These are phyloP conservation scores for Didymella segeticola DNA, from an alignment of 2,329 filamentous ascomycete genomes.

Conservation along the genomic window DNA sequence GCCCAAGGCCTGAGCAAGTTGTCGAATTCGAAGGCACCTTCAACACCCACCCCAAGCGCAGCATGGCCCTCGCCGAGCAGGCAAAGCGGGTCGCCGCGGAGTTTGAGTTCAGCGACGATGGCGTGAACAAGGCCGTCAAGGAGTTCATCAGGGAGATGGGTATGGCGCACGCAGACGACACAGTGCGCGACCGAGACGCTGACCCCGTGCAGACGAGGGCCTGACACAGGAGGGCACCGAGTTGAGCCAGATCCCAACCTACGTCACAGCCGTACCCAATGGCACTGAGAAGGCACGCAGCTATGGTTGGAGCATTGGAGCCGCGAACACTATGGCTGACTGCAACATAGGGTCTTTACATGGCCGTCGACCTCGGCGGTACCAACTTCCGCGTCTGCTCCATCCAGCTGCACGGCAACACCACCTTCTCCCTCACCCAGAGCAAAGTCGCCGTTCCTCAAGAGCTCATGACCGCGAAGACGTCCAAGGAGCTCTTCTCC, in stretches of 20 bases:
- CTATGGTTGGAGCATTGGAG: slow-evolving; percentile 54
- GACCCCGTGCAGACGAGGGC: slow-evolving; percentile 71
- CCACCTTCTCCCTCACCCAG: slow-evolving; percentile 91
- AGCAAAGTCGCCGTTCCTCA: slow-evolving; percentile 91
- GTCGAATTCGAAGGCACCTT: slow-evolving; percentile 44
- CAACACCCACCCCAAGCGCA: slow-evolving; percentile 47
- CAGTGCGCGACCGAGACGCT: slow-evolving; percentile 13
- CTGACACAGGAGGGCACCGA: slow-evolving; percentile 78
- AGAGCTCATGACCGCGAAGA: slow-evolving; percentile 88
- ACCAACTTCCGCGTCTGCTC: slow-evolving; percentile 99
- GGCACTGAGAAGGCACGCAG: slow-evolving; percentile 94
- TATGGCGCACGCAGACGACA: slow-evolving; percentile 41
- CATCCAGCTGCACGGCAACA: slow-evolving; percentile 89
- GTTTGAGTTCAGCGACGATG: slow-evolving; percentile 82
- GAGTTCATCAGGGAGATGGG: slow-evolving; percentile 90
- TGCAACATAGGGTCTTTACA: slow-evolving; percentile 78
- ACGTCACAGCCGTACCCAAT: slow-evolving; percentile 94
- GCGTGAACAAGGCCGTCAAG: slow-evolving; percentile 79
- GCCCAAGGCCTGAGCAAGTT: slow-evolving; percentile 36
- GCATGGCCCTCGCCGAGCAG: slow-evolving; percentile 67
- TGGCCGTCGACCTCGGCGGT: slow-evolving; percentile 96
- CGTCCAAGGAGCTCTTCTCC: slow-evolving; percentile 83
- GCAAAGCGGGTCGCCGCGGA: slow-evolving; percentile 80
- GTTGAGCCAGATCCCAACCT: slow-evolving; percentile 95
- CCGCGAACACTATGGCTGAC: slow-evolving; percentile 4